Conservation (phyloP, 805 yeast species). For the Starmerella riodocensis region DNA sequence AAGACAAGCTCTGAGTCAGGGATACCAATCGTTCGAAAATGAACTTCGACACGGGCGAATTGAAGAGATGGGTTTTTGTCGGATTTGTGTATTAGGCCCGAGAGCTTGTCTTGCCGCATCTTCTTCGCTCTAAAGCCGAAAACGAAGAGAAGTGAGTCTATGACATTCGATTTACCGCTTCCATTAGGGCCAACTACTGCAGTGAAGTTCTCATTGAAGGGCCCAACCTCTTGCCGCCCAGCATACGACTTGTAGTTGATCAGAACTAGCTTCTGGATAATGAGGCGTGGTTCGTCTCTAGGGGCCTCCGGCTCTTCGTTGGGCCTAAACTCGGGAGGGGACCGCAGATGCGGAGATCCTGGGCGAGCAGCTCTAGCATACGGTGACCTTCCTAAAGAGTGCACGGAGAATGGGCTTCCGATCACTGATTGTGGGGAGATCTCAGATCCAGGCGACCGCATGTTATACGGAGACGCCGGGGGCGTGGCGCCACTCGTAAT, state of each 20-base stretch:
- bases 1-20: conserved; percentile 52
- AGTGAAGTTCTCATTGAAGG: conserved; percentile 82
- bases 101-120: conserved; percentile 90
- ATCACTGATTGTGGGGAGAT: conserved; percentile 2
- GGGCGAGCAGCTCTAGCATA: conserved; percentile 1
- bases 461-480: conserved; percentile 1
- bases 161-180: conserved; percentile 93
- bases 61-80: conserved; percentile 51
- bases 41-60: conserved; percentile 82
- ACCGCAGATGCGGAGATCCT: neutral
- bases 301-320: neutral
- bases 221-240: conserved; percentile 85
- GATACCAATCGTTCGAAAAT: conserved; percentile 44
- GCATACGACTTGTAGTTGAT: conserved; percentile 92
- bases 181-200: conserved; percentile 99
- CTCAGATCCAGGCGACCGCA: neutral
- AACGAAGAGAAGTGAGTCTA: conserved; percentile 89
- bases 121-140: conserved; percentile 94
- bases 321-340: neutral
- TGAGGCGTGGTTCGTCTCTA: conserved; percentile 36
- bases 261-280: conserved; percentile 58
- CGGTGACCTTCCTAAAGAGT: conserved; percentile 2
- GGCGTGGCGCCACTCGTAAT: conserved; percentile 2
- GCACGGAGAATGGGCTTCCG: conserved; percentile 4
- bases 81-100: conserved; percentile 86